Base-by-base conservation (phyloP, 352 stramenopile genomes). In the Pythium utonaiense region DNA sequence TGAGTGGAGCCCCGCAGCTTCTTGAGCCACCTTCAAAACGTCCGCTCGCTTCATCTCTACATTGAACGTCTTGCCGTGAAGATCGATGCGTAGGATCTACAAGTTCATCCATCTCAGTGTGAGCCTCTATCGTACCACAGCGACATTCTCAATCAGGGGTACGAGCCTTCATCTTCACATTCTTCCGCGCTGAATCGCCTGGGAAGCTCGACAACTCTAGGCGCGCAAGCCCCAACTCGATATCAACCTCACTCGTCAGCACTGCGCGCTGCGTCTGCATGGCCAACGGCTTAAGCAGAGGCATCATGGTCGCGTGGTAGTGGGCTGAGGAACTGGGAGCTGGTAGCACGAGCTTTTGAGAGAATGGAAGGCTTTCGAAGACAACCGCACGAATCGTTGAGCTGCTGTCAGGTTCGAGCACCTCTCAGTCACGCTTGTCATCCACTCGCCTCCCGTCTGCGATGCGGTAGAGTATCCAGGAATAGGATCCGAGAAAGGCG, bases 401-500 rank as follows among this genome's bases (percentile, higher is more conserved):
- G 28, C 28, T 33, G 28, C 28, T 33, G 28, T 33, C 28, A 9
- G 9, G 5, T 9, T 10, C 28, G 28, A 33, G 28, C 28, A n/a
- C n/a, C 9, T 33, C 28, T 9, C 28, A 33, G 28, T 33, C 28
- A 33, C 28, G 28, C 28, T 33, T 5, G 28, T 47, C 40, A 47
- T 25, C n/a, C n/a, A 19, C 40, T 25, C 17, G 10, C n/a, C 25
- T 12, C n/a, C 17, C n/a, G n/a, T n/a, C 12, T 47, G 40, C 5
- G 40, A 47, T 47, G 5, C 7, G 6, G 40, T 47, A 9, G 40
- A 47, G 28, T 25, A 13, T 7, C 40, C 8, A 47, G n/a, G 40
- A 47, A 47, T 47, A 47, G 40, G 40, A 47, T 47, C 28, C 40
- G 40, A 47, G 40, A 47, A 47, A 47, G 40, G 40, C 40, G 10